phyloP scores from a whole-genome alignment of 2,329 filamentous ascomycete species.

The Lecanicillium sp. region DNA sequence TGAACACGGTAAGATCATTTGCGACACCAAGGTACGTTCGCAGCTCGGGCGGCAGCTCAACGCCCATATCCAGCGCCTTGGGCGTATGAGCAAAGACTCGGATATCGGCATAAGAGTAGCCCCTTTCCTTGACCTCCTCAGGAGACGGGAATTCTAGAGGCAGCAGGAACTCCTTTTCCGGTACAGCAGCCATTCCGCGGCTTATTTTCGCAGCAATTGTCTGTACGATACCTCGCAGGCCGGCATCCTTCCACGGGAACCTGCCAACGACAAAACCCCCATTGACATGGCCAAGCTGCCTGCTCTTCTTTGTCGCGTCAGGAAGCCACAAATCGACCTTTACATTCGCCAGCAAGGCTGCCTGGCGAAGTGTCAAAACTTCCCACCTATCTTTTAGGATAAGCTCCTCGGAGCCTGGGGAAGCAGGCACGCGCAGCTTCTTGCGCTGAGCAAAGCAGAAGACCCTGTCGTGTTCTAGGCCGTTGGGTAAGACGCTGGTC shows the following conservation, averaged over 20 bases:
- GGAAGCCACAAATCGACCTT: conserved; percentile 61
- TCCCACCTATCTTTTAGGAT: conserved; percentile 43
- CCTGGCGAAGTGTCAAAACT: conserved; percentile 62
- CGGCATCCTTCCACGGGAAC: conserved; percentile 53
- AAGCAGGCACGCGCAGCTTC: conserved; percentile 8
- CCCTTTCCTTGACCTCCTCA: conserved; percentile 46
- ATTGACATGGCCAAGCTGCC: conserved; percentile 42
- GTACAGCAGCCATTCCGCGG: conserved; percentile 37
- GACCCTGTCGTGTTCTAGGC: conserved; percentile 71
- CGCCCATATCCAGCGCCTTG: conserved; percentile 46
- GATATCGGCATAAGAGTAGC: conserved; percentile 53
- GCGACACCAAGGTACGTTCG: conserved; percentile 57
- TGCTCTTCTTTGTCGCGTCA: conserved; percentile 46
- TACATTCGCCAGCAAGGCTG: conserved; percentile 63
- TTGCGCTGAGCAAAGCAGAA: conserved; percentile 71
- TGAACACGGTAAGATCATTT: conserved; percentile 59
- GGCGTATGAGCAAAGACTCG: conserved; percentile 55
- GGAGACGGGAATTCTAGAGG: conserved; percentile 54
- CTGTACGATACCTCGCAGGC: conserved; percentile 38
- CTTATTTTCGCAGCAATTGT: conserved; percentile 41
- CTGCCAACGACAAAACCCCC: conserved; percentile 54
- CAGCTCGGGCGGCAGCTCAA: conserved; percentile 54
- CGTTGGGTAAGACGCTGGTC: conserved; percentile 56
- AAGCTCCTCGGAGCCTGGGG: background rate
- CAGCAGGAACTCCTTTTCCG: conserved; percentile 57